These are phyloP conservation scores for Peziza echinospora DNA, from an alignment of 495 filamentous ascomycete genomes.

Conservation along the genomic window DNA sequence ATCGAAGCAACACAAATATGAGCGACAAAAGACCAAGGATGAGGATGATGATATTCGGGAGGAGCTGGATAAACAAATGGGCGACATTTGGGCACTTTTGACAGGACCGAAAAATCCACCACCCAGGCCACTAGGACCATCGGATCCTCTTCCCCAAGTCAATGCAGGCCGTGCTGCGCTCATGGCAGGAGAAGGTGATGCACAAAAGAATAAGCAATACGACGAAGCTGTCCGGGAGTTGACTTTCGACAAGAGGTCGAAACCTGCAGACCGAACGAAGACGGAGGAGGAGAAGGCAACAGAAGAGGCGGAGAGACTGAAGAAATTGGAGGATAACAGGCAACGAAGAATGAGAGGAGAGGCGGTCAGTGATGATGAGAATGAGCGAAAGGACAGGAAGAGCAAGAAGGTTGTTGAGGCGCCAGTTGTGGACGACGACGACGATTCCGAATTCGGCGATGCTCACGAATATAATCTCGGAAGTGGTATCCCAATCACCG, in stretches of 20 bases:
- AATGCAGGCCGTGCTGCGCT: conserved; percentile 38
- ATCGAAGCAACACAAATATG: conserved; percentile 82
- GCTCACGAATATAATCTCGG: conserved; percentile 34
- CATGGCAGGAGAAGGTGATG: conserved; percentile 38
- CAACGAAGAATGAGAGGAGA: conserved; percentile 54
- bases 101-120: conserved; percentile 19
- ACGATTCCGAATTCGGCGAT: conserved; percentile 28
- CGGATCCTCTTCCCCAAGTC: conserved; percentile 19
- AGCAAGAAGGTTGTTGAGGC: conserved; percentile 25
- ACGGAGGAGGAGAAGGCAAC: conserved; percentile 70
- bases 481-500: conserved; percentile 27
- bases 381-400: conserved; percentile 21
- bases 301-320: conserved; percentile 50
- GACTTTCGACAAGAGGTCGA: conserved; percentile 57
- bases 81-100: conserved; percentile 56
- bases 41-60: conserved; percentile 83
- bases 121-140: conserved; percentile 11
- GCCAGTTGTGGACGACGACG: conserved; percentile 21
- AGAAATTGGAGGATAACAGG: conserved; percentile 58
- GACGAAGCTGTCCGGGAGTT: conserved; percentile 62
- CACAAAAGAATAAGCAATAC: conserved; percentile 50
- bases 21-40: conserved; percentile 80
- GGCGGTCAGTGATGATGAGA: conserved; percentile 26
- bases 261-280: conserved; percentile 69
- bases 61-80: conserved; percentile 52